These are phyloP conservation scores for Bipolaris gigantea DNA, from an alignment of 2,329 filamentous ascomycete genomes.

Conservation along the genomic window DNA sequence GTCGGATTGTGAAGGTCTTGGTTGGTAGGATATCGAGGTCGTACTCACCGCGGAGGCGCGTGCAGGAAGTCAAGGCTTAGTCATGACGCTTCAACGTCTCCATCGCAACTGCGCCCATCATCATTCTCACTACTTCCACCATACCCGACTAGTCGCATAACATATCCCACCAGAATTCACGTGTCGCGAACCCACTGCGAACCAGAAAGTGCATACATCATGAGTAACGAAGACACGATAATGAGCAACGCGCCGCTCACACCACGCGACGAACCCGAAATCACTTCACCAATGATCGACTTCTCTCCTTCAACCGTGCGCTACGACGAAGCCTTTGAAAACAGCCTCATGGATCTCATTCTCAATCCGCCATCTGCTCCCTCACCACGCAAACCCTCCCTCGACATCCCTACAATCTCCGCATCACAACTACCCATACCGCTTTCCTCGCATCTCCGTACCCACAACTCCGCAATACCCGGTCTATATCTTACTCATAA, in stretches of 20 bases:
- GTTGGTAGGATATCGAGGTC: slow-evolving; percentile 3
- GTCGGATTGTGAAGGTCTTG: not conserved
- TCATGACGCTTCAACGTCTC: slow-evolving; percentile 5
- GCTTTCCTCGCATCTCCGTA: slow-evolving; percentile 48
- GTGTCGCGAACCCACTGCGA: not conserved
- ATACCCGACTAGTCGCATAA: not conserved
- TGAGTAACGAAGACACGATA: slow-evolving; percentile 26
- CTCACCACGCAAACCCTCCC: slow-evolving; percentile 25
- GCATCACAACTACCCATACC: slow-evolving; percentile 47
- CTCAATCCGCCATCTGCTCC: slow-evolving; percentile 37
- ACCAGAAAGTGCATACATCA: slow-evolving; percentile 3
- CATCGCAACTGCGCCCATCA: slow-evolving; percentile 1
- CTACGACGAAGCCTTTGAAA: slow-evolving; percentile 51
- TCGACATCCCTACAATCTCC: slow-evolving; percentile 29
- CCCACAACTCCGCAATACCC: slow-evolving; percentile 47
- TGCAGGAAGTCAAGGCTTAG: slow-evolving; percentile 8
- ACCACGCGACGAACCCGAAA: slow-evolving; percentile 35
- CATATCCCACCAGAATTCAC: not conserved
- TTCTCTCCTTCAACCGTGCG: slow-evolving; percentile 50
- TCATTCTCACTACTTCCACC: not conserved
- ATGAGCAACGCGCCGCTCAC: slow-evolving; percentile 39
- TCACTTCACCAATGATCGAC: slow-evolving; percentile 39
- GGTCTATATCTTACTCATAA: slow-evolving; percentile 51
- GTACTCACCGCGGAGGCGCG: slow-evolving; percentile 13
- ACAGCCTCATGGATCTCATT: slow-evolving; percentile 47